These are phyloP conservation scores for Amanita brunnescens DNA, from an alignment of 768 basidiomycete species.

Conservation along the genomic window DNA sequence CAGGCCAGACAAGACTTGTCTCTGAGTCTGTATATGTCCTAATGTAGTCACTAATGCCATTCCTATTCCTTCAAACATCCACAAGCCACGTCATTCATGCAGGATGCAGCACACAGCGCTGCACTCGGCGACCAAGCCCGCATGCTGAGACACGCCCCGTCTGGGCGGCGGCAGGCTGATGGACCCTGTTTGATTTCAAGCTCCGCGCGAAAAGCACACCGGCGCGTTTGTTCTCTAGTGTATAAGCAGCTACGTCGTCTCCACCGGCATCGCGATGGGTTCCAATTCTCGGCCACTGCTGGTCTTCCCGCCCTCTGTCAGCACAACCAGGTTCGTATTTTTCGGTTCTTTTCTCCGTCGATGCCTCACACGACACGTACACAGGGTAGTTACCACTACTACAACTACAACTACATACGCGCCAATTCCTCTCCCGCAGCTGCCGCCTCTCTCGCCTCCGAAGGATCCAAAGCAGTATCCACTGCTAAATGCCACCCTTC, in stretches of 20 bases:
- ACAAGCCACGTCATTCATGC: background rate
- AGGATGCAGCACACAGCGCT: too few species aligned
- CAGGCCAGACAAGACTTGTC: too few species aligned
- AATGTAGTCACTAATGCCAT: background rate
- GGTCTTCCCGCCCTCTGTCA: conserved; percentile 72
- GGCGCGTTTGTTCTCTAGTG: background rate
- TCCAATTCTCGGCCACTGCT: conserved; percentile 53
- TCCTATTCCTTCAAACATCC: background rate
- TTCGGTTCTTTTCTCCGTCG: background rate
- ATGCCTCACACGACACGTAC: conserved; percentile 17
- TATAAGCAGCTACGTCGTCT: conserved; percentile 16
- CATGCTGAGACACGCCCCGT: background rate
- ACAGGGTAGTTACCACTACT: conserved; percentile 83
- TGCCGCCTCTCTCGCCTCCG: conserved; percentile 63
- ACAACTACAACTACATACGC: conserved; percentile 86
- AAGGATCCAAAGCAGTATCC: conserved; percentile 79
- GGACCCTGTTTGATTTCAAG: background rate
- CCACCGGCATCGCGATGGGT: conserved; percentile 44
- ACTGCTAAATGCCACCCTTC: conserved; percentile 66
- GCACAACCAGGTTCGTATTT: conserved; percentile 67
- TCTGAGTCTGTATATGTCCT: too few species aligned
- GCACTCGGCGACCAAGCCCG: background rate
- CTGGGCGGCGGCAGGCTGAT: too few species aligned
- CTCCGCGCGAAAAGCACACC: background rate
- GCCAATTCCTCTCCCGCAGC: conserved; percentile 71